Conservation (phyloP, 768 basidiomycete species). For the Rhodotorula paludigena region DNA sequence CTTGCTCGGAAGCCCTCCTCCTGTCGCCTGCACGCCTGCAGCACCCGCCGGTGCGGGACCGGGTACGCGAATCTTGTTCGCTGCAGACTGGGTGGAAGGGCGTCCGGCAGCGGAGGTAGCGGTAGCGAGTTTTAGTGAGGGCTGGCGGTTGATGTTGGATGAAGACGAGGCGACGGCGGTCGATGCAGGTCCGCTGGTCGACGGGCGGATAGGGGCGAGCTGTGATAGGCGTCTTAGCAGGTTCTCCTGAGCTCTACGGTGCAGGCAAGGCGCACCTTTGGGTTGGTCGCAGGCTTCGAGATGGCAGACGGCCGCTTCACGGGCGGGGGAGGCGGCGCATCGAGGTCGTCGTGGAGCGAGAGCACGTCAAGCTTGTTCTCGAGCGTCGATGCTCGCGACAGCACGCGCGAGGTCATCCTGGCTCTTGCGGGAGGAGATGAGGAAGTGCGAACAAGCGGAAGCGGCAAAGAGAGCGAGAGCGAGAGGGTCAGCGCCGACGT, state of each 20-base stretch:
- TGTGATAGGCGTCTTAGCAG: neutral
- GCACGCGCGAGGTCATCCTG: conserved; percentile 17
- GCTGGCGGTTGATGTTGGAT: conserved; percentile 30
- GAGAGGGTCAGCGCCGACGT: too few relatives aligned
- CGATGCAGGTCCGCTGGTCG: conserved; percentile 2
- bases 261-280: neutral
- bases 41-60: neutral
- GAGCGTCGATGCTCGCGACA: conserved; percentile 14
- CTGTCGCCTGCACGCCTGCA: neutral
- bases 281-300: neutral
- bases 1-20: conserved; percentile 23
- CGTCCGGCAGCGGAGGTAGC: neutral
- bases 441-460: neutral
- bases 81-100: neutral
- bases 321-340: neutral
- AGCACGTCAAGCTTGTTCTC: conserved; percentile 28
- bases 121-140: conserved; percentile 23
- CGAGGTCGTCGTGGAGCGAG: conserved; percentile 9
- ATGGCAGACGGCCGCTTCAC: neutral
- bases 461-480: neutral
- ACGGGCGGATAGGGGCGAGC: conserved; percentile 24
- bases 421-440: too few relatives aligned
- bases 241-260: neutral
- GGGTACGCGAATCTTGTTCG: neutral
- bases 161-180: conserved; percentile 7